Evolutionary conservation across 108 stramenopile species (phyloP), one percentile per base, ranked within the genome.

Genomic region (Cyclotella baltica): DNA sequence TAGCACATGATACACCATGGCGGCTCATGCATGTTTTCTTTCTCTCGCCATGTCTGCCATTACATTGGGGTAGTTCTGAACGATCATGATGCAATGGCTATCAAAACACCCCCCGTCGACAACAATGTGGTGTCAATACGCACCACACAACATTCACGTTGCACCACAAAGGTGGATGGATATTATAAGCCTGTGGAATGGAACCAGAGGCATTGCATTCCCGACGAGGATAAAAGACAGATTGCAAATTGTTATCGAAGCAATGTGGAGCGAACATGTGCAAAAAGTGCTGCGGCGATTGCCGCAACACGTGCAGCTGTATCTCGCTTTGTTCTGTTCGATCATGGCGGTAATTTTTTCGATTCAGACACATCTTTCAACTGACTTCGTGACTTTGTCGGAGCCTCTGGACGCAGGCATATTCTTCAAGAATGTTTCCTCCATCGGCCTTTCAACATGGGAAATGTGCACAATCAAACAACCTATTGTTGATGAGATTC

Each of bases 321-420:
- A 80, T 53, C 23, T 38, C 11, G 78, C 78, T 19, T 23, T 80
- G 20, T 73, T 80, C 31, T 47, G 33, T 57, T 80, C 78, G 2
- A n/a, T 80, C 25, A 53, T 62, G 56, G 78, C 78, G 38, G 53
- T 73, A 2, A 62, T 59, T 38, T 66, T 80, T 48, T 80, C 78
- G 18, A 61, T 80, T 31, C 36, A 56, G 43, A 67, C 72, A 1
- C 66, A 72, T 50, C 38, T 67, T 36, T 73, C 72, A 8, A 67
- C 78, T 13, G 37, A 68, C 1, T 80, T 80, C 35, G 78, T 73
- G 29, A n/a, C 22, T 27, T 66, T 80, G 13, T 62, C 57, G 27
- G 18, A 66, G 10, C 78, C 78, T 50, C 48, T 73, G 25, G 40
- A 59, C 4, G 46, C 73, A 0, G 65, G 78, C 46, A 52, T 55